Evolutionary conservation across 805 yeast species (phyloP), one percentile per base, ranked within the genome.

Genomic region (Candida pini): DNA sequence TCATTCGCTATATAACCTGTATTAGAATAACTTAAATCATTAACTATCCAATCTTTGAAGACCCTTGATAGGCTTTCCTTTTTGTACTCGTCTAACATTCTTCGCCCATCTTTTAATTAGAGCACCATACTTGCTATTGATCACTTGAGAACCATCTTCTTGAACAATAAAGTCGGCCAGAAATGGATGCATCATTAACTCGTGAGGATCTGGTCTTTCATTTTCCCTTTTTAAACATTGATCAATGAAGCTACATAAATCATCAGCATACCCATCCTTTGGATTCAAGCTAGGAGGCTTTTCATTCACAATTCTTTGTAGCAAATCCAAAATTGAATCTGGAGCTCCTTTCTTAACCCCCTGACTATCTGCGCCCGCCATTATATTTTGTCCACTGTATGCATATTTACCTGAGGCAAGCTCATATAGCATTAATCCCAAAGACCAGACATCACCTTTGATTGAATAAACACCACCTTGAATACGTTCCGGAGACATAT

Each of bases 361-460:
- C 49, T 34, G 36, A 26, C 38, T 41, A 35, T 57, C 14, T 37
- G 53, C 24, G 41, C 47, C 36, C 6, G 45, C 42, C 1, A 49
- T 53, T 6, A 52, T 43, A 6, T 51, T 49, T 5, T 68, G 71
- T 41, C 76, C 79, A 16, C 74, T 72, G 66, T 89, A 79, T 2
- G 96, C 92, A 47, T 82, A 81, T 35, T 68, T 69, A 0, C 97
- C 97, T 3, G 84, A 76, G 1, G 96, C 90, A 34, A 92, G 65
- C 57, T 92, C 97, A 33, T 86, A 76, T 26, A 92, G 66, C 80
- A 89, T 83, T 29, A 92, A 65, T 1, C 98, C 99, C 45, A 89
- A 63, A 0, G 97, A 87, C 99, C 99, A 92, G 9, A 92, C 90
- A 57, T 92, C 99, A 25, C 95, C 90, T 47, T 89, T 88, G n/a